A percentile compares a stretch with the other conserved stretches of the same genome.
phyloP scores from a whole-genome alignment of 2,329 filamentous ascomycete genomes.

The Tolypocladium amazonense region DNA sequence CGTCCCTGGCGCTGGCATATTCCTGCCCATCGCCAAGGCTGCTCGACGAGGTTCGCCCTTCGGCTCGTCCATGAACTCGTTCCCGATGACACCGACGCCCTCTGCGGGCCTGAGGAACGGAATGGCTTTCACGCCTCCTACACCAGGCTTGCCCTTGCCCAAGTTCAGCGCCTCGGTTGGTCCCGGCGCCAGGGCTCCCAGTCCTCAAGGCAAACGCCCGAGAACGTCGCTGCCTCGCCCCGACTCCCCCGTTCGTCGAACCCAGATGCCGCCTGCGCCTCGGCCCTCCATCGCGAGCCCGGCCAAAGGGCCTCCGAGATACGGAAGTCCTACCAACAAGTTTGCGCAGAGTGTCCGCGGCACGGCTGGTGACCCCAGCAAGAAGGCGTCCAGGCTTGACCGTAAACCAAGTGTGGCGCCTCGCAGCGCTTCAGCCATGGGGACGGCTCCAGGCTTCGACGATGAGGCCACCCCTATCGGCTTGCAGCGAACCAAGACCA shows the following conservation, averaged over 20 bases:
- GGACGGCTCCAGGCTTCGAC: conserved; percentile 39
- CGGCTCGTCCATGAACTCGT: conserved; percentile 39
- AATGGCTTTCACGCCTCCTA: conserved; percentile 52
- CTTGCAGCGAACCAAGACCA: conserved; percentile 40
- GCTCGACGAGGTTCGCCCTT: conserved; percentile 50
- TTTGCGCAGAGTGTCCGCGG: conserved; percentile 56
- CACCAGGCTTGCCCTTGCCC: conserved; percentile 56
- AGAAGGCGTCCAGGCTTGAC: conserved; percentile 35
- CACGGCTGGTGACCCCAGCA: conserved; percentile 50
- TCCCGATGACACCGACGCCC: conserved; percentile 58
- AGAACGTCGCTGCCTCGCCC: conserved; percentile 76
- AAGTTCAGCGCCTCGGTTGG: conserved; percentile 88
- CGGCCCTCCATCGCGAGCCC: conserved; percentile 45
- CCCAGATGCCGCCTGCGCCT: conserved; percentile 50
- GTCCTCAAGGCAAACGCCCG: conserved; percentile 59
- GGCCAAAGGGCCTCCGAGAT: conserved; percentile 18
- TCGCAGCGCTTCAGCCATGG: conserved; percentile 50
- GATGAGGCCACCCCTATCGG: conserved; percentile 46
- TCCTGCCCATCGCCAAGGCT: conserved; percentile 77
- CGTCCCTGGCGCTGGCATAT: conserved; percentile 77
- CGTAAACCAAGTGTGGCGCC: conserved; percentile 41
- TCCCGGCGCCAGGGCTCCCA: conserved; percentile 54
- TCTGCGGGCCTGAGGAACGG: conserved; percentile 41
- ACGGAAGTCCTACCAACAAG: conserved; percentile 38
- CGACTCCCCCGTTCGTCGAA: conserved; percentile 70